These are phyloP conservation scores for Echinochloa phyllopogon DNA, from an alignment of 176 grass and related monocot genomes.

Conservation along the genomic window DNA sequence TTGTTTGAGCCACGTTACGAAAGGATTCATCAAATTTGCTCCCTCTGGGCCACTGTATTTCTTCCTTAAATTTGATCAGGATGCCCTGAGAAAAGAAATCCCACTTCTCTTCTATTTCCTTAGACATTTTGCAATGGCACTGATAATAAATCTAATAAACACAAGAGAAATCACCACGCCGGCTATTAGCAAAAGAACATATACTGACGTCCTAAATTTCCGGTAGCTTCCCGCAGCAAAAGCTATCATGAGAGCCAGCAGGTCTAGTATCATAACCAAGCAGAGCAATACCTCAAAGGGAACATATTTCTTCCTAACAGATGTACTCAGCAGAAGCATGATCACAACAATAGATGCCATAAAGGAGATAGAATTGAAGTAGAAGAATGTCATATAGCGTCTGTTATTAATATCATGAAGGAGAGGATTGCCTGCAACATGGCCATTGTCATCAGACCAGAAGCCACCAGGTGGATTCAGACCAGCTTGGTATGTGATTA, in stretches of 20 bases:
- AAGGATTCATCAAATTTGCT: neutral
- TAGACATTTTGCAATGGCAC: conserved; percentile 3
- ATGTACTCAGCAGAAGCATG: conserved; percentile 53
- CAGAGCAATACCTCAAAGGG: conserved; percentile 30
- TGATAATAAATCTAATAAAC: conserved; percentile 13
- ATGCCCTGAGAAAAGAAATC: neutral
- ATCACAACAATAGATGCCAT: conserved; percentile 42
- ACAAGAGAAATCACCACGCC: conserved; percentile 39
- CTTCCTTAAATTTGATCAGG: neutral
- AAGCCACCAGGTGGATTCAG: conserved; percentile 61
- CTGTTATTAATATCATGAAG: conserved; percentile 22
- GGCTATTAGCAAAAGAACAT: conserved; percentile 43
- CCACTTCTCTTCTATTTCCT: neutral
- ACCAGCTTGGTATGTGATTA: conserved; percentile 57
- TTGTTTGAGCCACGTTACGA: neutral
- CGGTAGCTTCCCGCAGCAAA: conserved; percentile 61
- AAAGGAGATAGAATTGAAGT: conserved; percentile 53
- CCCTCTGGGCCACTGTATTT: neutral
- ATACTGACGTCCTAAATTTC: conserved; percentile 48
- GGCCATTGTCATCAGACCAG: conserved; percentile 38
- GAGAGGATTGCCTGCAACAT: conserved; percentile 33
- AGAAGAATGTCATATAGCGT: conserved; percentile 44
- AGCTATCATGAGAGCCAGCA: conserved; percentile 52
- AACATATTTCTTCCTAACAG: conserved; percentile 37
- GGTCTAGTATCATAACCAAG: conserved; percentile 45